These are phyloP conservation scores for Lathyrus sativus DNA, from an alignment of 306 rosid species.

Conservation along the genomic window DNA sequence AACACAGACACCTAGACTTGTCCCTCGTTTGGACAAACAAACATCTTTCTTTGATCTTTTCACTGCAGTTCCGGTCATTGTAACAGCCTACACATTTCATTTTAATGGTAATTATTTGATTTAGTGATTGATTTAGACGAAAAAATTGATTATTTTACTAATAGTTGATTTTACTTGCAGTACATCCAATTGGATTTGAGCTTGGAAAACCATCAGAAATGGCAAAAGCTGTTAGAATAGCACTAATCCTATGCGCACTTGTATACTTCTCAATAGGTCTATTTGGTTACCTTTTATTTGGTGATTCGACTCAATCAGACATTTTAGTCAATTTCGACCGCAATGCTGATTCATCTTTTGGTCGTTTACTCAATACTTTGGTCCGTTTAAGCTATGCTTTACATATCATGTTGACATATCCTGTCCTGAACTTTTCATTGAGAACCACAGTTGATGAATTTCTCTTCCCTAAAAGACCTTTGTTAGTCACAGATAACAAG, in stretches of 20 bases:
- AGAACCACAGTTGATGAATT: constrained; percentile 80
- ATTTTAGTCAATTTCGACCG: constrained; percentile 75
- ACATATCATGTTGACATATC: constrained; percentile 78
- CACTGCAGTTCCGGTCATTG: constrained; percentile 88
- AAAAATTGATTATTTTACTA: background rate
- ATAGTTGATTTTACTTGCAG: constrained; percentile 47
- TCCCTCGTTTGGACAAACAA: constrained; percentile 64
- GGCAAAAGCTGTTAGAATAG: constrained; percentile 67
- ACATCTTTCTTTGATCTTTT: constrained; percentile 85
- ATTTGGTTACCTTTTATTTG: constrained; percentile 86
- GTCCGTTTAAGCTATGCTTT: constrained; percentile 85
- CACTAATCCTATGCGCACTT: constrained; percentile 63
- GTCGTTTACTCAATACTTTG: constrained; percentile 65
- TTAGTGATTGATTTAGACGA: background rate
- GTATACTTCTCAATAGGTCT: constrained; percentile 76
- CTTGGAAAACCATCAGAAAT: constrained; percentile 72
- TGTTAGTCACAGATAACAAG: constrained; percentile 52
- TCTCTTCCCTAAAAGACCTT: constrained; percentile 63
- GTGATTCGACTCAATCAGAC: constrained; percentile 76
- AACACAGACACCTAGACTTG: constrained; percentile 58
- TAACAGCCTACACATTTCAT: constrained; percentile 96
- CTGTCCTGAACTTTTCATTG: constrained; percentile 76
- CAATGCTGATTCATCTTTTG: constrained; percentile 53
- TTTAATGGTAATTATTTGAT: constrained; percentile 58
- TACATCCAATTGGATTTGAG: constrained; percentile 92